These are phyloP conservation scores for Chlorella ohadii DNA, from an alignment of 139 green algal genomes.

Conservation along the genomic window DNA sequence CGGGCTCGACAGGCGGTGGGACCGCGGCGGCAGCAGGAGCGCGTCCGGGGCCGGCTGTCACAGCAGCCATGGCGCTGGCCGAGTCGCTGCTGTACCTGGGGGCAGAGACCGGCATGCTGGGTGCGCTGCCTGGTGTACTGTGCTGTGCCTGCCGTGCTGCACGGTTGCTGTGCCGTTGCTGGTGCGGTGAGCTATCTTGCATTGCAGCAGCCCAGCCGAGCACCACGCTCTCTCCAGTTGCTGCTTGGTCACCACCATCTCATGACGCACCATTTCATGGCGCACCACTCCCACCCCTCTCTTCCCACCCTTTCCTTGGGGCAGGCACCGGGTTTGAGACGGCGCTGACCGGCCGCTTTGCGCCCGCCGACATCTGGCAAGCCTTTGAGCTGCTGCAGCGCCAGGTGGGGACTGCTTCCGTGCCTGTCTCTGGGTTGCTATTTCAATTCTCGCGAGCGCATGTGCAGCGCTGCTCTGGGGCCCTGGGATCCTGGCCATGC, in stretches of 20 bases:
- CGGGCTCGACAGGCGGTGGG: background rate
- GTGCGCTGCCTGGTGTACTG: background rate
- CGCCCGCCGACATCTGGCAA: background rate
- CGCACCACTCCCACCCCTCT: background rate
- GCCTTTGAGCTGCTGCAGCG: conserved; percentile 24
- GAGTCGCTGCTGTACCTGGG: conserved; percentile 7
- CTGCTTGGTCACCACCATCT: too few species aligned
- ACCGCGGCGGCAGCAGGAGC: background rate
- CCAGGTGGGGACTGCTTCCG: too few species aligned
- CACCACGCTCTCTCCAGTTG: too few species aligned
- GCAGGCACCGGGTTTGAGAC: conserved; percentile 13
- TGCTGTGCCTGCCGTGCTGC: background rate
- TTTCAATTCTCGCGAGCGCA: too few species aligned
- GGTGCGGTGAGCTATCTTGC: too few species aligned
- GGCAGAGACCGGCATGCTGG: background rate
- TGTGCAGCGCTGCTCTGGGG: too few species aligned
- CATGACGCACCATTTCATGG: too few species aligned
- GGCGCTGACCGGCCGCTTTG: conserved; percentile 15
- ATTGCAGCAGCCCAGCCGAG: too few species aligned
- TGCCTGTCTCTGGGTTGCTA: too few species aligned
- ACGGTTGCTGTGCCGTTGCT: background rate
- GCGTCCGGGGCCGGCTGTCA: conserved; percentile 1
- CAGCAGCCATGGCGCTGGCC: conserved; percentile 1
- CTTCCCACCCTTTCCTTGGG: too few species aligned
- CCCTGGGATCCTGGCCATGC: too few species aligned